phyloP scores from a whole-genome alignment of 441 rosid species.

The Erodium texanum region DNA sequence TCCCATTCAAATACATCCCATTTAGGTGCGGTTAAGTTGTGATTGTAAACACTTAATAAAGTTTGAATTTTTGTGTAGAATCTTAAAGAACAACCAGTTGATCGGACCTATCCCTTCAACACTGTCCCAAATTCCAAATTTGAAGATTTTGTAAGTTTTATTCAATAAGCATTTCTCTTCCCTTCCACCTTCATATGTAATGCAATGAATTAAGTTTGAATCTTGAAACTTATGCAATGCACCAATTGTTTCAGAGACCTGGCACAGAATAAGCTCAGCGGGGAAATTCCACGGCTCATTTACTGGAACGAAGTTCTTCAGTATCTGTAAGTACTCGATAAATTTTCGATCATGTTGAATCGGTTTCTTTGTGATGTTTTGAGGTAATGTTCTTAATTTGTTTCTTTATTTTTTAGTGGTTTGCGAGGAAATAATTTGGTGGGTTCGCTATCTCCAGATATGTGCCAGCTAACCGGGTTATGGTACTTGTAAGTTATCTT shows the following conservation, averaged over 20 bases:
- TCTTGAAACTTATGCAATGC: background rate
- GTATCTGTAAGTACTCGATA: conserved; percentile 64
- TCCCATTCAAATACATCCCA: background rate
- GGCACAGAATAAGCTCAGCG: conserved; percentile 67
- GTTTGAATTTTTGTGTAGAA: conserved; percentile 29
- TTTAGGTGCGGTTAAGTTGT: background rate
- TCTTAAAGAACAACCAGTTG: conserved; percentile 65
- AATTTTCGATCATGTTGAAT: too few relatives aligned
- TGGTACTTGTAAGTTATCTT: conserved; percentile 81
- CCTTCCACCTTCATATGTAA: background rate
- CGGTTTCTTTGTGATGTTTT: too few relatives aligned
- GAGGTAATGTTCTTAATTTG: too few relatives aligned
- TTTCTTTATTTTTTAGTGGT: conserved; percentile 57
- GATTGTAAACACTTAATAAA: background rate
- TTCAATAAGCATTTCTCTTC: background rate
- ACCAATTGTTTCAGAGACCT: conserved; percentile 45
- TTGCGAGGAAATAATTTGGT: conserved; percentile 65
- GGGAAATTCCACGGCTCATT: conserved; percentile 77
- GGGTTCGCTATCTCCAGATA: conserved; percentile 74
- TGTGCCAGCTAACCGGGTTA: conserved; percentile 84
- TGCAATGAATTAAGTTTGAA: background rate
- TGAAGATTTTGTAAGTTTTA: conserved; percentile 62
- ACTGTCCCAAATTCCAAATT: conserved; percentile 75
- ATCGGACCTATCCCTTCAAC: conserved; percentile 89
- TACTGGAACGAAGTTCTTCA: conserved; percentile 95